These are phyloP conservation scores for Aspergillus spinulosporus DNA, from an alignment of 2,329 filamentous ascomycete species.

Conservation along the genomic window DNA sequence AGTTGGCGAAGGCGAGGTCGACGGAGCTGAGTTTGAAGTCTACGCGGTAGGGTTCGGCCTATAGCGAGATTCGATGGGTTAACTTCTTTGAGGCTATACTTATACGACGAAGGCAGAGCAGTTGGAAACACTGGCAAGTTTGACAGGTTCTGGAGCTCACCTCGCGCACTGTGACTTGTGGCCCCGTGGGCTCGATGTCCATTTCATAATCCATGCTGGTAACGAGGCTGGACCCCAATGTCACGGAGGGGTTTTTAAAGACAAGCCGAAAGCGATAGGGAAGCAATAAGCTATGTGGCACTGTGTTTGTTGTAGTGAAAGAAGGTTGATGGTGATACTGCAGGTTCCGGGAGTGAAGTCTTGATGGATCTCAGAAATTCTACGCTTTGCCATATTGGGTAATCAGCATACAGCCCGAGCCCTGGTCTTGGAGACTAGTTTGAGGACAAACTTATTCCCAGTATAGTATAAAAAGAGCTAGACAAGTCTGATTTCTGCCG, in stretches of 20 bases:
- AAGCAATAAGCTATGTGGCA: background rate
- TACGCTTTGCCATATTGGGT: conserved; percentile 27
- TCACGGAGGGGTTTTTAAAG: background rate
- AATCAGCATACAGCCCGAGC: conserved; percentile 4
- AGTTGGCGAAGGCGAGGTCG: conserved; percentile 89
- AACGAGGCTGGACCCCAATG: conserved; percentile 22
- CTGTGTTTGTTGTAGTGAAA: background rate
- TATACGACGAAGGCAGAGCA: too few species aligned
- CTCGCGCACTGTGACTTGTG: conserved; percentile 51
- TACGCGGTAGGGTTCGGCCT: conserved; percentile 75
- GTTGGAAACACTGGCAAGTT: too few species aligned
- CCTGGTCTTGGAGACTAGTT: background rate
- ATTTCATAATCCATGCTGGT: conserved; percentile 47
- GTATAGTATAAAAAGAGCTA: background rate
- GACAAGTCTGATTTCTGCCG: background rate
- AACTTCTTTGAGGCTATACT: background rate
- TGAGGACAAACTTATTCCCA: too few species aligned
- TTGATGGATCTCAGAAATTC: conserved; percentile 16
- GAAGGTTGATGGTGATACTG: conserved; percentile 11
- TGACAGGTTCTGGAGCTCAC: conserved; percentile 27
- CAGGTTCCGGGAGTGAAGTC: background rate
- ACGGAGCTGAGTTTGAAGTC: conserved; percentile 90
- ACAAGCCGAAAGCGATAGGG: background rate
- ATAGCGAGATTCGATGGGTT: background rate
- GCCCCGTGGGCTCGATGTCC: conserved; percentile 50